Conservation (phyloP, 2,329 filamentous ascomycete species). For the Cyphellophora attinorum region DNA sequence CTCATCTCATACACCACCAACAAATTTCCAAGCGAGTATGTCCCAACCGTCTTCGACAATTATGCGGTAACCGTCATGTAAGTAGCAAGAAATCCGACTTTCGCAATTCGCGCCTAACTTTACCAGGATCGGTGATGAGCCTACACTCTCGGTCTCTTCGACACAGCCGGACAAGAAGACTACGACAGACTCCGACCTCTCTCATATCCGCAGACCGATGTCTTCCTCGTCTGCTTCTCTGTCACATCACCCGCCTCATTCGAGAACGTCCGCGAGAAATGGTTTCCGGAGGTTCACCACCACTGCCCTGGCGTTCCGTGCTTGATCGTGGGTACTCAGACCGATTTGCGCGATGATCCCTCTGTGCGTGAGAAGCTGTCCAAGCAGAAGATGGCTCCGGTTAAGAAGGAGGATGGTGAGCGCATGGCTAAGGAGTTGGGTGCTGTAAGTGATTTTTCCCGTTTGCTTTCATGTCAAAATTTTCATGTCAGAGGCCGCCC, state of each 20-base stretch:
- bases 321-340: slow-evolving; percentile 95
- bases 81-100: no score
- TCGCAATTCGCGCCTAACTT: no score
- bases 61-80: slow-evolving; percentile 99
- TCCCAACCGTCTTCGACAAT: slow-evolving; percentile 98
- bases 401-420: slow-evolving; percentile 86
- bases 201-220: slow-evolving; percentile 96
- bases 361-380: slow-evolving; percentile 81
- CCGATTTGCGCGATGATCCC: slow-evolving; percentile 83
- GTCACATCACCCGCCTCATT: slow-evolving; percentile 96
- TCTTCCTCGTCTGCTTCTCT: slow-evolving; percentile 98
- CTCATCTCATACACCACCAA: slow-evolving; percentile 99
- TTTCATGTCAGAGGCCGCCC: slow-evolving; percentile 65
- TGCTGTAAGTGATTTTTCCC: slow-evolving; percentile 80
- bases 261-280: slow-evolving; percentile 98
- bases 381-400: slow-evolving; percentile 93
- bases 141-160: slow-evolving; percentile 92
- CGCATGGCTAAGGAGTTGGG: slow-evolving; percentile 95
- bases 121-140: slow-evolving; percentile 92
- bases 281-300: slow-evolving; percentile 97
- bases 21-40: slow-evolving; percentile 99
- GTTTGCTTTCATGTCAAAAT: slow-evolving; percentile 84
- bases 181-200: slow-evolving; percentile 94
- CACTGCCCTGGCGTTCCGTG: slow-evolving; percentile 97
- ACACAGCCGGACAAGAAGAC: slow-evolving; percentile 98